Percentiles rank a stretch among this genome's conserved stretches.
Evolutionary conservation across 352 stramenopile species (phyloP).

Genomic region (Phytopythium mirpurense): DNA sequence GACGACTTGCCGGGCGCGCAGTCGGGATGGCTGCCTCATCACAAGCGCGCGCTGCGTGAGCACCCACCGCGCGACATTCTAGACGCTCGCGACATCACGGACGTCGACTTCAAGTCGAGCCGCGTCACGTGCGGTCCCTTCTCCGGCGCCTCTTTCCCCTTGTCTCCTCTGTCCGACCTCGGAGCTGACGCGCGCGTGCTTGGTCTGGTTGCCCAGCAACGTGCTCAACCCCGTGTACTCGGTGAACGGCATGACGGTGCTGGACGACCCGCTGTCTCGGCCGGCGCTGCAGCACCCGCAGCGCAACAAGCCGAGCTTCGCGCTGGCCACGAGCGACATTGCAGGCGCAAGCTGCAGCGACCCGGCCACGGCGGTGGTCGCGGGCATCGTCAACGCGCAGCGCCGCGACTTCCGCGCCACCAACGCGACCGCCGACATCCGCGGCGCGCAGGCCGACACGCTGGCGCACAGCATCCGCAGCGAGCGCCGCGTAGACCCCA

Average conservation of each 20-base stretch:
- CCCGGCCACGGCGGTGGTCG: slow-evolving; percentile 44
- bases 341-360: slow-evolving; percentile 46
- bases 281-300: slow-evolving; percentile 38
- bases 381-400: slow-evolving; percentile 52
- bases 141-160: not conserved
- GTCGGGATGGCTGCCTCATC: slow-evolving; percentile 41
- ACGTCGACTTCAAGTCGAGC: slow-evolving; percentile 64
- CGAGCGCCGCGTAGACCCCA: slow-evolving; percentile 61
- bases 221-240: slow-evolving; percentile 72
- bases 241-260: slow-evolving; percentile 53
- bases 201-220: slow-evolving; percentile 44
- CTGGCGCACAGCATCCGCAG: slow-evolving; percentile 63
- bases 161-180: not conserved
- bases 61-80: slow-evolving; percentile 59
- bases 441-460: slow-evolving; percentile 56
- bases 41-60: slow-evolving; percentile 46
- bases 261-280: slow-evolving; percentile 46
- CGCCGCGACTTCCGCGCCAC: slow-evolving; percentile 49
- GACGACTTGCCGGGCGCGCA: slow-evolving; percentile 57
- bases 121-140: slow-evolving; percentile 50
- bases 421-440: slow-evolving; percentile 62
- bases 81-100: slow-evolving; percentile 60
- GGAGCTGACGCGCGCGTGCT: no score
- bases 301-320: slow-evolving; percentile 46
- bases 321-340: slow-evolving; percentile 59